Evolutionary conservation across 768 basidiomycete species (phyloP), one percentile per base, ranked within the genome.

Genomic region (Mycena galopus): DNA sequence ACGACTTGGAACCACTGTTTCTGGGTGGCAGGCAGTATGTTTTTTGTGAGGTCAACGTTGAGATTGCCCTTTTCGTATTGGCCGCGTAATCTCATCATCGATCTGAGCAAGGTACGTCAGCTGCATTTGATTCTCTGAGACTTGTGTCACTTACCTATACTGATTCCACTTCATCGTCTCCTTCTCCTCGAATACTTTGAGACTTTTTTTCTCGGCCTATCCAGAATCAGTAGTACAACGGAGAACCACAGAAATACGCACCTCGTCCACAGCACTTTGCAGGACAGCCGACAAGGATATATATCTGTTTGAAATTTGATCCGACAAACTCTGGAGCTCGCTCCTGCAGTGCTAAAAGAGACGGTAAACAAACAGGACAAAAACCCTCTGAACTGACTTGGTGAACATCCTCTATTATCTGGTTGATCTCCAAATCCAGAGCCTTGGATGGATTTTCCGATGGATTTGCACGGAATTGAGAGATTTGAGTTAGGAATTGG

Each of bases 31-130:
- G 66, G 57, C 0, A 58, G 61, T 21, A 73, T 58, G 3, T 25
- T 5, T 14, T 55, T 30, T 7, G 51, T 44, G 4, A 75, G 62
- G 23, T 73, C 72, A 6, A 27, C 32, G 42, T 73, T 73, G 2
- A 75, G 50, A 44, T 65, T 69, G 10, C 71, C 72, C 21, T 25
- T 16, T 23, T 60, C 68, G 25, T 71, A 71, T 11, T 30, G 23
- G 3, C 75, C 75, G 17, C 61, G n/a, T 33, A 33, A 29, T 4
- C 72, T 68, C 69, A 75, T 71, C 72, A 73, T 73, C 4, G 75
- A 65, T 21, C 72, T 72, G 58, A 12, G 14, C 2, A 51, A 33
- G 23, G 5, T n/a, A 30, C 6, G 25, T 72, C 27, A 72, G 56
- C 23, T 25, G 29, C 27, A 50, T n/a, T 8, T 19, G 21, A 27